phyloP scores from a whole-genome alignment of 1,139 yeast genomes.

The Hanseniaspora sp. region DNA sequence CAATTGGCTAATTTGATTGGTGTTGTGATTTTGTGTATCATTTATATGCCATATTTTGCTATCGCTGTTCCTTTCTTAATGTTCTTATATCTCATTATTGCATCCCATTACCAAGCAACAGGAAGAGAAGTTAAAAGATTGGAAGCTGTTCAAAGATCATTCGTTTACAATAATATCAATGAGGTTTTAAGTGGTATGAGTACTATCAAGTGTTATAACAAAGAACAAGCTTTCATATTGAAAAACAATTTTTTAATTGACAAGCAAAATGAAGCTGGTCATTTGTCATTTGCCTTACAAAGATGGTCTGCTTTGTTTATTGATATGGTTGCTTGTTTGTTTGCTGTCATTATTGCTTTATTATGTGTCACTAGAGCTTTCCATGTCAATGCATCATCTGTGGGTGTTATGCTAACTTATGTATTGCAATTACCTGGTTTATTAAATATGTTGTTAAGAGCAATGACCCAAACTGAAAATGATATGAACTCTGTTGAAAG shows the following conservation, averaged over 20 bases:
- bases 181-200: conserved; percentile 47
- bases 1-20: conserved; percentile 44
- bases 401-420: conserved; percentile 59
- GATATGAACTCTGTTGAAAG: conserved; percentile 75
- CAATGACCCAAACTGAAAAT: conserved; percentile 58
- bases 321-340: conserved; percentile 35
- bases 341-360: conserved; percentile 40
- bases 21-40: conserved; percentile 48
- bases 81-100: conserved; percentile 33
- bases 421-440: conserved; percentile 42
- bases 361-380: conserved; percentile 56
- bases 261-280: conserved; percentile 48
- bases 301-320: conserved; percentile 50
- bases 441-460: conserved; percentile 33
- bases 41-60: conserved; percentile 61
- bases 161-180: conserved; percentile 51
- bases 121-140: conserved; percentile 54
- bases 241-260: conserved; percentile 37
- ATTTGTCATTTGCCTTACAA: conserved; percentile 43
- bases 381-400: conserved; percentile 50
- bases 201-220: conserved; percentile 44
- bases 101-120: conserved; percentile 46
- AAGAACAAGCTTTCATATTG: conserved; percentile 32
- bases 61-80: conserved; percentile 47
- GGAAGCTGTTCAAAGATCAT: conserved; percentile 52